phyloP scores from a whole-genome alignment of 2,329 filamentous ascomycete genomes.

The Pseudopyricularia javanii region DNA sequence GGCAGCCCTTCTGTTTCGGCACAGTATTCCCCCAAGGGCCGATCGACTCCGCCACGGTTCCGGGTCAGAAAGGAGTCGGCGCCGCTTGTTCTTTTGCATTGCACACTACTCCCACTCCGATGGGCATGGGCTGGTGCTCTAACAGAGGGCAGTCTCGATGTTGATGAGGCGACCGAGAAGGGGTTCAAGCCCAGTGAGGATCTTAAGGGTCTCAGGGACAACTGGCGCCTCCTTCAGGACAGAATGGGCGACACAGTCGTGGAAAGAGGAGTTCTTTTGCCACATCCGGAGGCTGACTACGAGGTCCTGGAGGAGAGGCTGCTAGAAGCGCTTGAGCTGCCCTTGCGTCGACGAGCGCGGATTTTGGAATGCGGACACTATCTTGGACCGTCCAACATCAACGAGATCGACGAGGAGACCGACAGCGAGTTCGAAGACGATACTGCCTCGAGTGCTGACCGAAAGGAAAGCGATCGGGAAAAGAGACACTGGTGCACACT shows the following conservation, averaged over 20 bases:
- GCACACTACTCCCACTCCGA: slow-evolving; percentile 60
- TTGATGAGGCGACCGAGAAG: slow-evolving; percentile 12
- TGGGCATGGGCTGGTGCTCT: slow-evolving; percentile 51
- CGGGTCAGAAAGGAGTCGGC: slow-evolving; percentile 37
- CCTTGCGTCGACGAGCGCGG: slow-evolving; percentile 48
- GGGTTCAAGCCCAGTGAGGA: slow-evolving; percentile 27
- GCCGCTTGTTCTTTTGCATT: slow-evolving; percentile 68
- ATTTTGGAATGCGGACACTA: slow-evolving; percentile 71
- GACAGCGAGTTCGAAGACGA: slow-evolving; percentile 30
- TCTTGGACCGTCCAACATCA: slow-evolving; percentile 43
- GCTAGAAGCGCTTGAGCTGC: slow-evolving; percentile 62
- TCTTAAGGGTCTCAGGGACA: slow-evolving; percentile 41
- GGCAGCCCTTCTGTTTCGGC: slow-evolving; percentile 40
- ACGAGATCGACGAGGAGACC: slow-evolving; percentile 28
- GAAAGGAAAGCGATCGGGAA: slow-evolving; percentile 3
- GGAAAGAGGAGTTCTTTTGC: slow-evolving; percentile 60
- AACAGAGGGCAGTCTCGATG: slow-evolving; percentile 14
- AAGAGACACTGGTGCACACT: slow-evolving; percentile 43
- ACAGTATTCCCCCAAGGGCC: slow-evolving; percentile 42
- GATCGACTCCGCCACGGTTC: slow-evolving; percentile 43
- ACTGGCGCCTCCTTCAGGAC: slow-evolving; percentile 56
- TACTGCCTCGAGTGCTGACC: neutral
- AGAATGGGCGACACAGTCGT: slow-evolving; percentile 62
- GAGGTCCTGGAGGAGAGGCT: slow-evolving; percentile 69
- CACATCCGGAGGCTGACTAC: slow-evolving; percentile 70